Evolutionary conservation across 768 basidiomycete genomes (phyloP), one percentile per base, ranked within the genome.

Genomic region (Serendipita sp.): DNA sequence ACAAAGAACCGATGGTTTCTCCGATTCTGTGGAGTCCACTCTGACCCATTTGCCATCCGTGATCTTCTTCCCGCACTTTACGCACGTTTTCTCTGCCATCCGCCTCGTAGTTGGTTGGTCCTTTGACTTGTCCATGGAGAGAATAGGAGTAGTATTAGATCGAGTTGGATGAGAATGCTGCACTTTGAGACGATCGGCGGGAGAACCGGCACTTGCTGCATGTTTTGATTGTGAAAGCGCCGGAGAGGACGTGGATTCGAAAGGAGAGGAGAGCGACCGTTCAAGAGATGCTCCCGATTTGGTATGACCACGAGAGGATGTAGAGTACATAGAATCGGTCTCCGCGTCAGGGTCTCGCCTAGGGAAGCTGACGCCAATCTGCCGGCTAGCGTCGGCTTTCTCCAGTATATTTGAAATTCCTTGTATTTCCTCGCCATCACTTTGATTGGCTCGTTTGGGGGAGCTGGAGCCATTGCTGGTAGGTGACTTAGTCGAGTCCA

Each of bases 31-130:
- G 52, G 16, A 68, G 71, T 86, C 91, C 74, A 83, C 84, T 70
- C 78, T 79, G 66, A 90, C 86, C 91, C 85, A 94, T 68, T 87
- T 76, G 67, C 87, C 86, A 71, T 91, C 87, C 43, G 86, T 84
- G 64, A 95, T 86, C 66, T 69, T 74, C 71, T 79, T 79, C 63
- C 77, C 72, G 73, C 93, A 96, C 67, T 83, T 81, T 60, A 83
- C 74, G 70, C 93, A 96, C 8, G 62, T 66, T 69, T 73, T 73
- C 55, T 65, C 60, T 53, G 66, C 16, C 69, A 63, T 15, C 70
- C 55, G 11, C 10, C 55, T 23, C 4, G 55, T 60, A 4, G 55
- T 60, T 29, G 55, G 55, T 18, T 60, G 55, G 33, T 60, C 55
- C 48, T 18, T 50, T 50, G 48, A 5, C 55, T 60, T 60, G 4